Evolutionary conservation across 257 asterid genomes (phyloP).

Genomic region (Thymus mandschuricus): DNA sequence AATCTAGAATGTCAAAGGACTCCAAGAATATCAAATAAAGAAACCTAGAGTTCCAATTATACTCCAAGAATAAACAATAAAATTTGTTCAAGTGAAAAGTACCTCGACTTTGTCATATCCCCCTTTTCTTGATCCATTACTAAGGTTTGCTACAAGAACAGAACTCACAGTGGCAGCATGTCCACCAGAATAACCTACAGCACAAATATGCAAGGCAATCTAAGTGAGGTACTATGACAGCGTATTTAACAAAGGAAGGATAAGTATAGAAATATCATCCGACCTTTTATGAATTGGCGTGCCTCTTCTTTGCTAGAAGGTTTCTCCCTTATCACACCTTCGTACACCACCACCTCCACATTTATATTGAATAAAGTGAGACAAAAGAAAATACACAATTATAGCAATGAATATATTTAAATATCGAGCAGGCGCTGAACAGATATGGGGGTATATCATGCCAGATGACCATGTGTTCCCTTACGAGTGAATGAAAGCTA

Average conservation of each 20-base stretch:
- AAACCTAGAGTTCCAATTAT: neutral
- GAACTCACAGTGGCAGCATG: slow-evolving; percentile 82
- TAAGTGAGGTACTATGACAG: slow-evolving; percentile 18
- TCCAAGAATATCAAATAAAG: neutral
- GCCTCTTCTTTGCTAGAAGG: slow-evolving; percentile 94
- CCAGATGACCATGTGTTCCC: neutral
- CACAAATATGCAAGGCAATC: slow-evolving; percentile 24
- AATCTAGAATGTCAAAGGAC: neutral
- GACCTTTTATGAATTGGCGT: slow-evolving; percentile 78
- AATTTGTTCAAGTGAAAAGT: slow-evolving; percentile 24
- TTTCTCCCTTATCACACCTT: slow-evolving; percentile 88
- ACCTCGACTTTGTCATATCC: slow-evolving; percentile 98
- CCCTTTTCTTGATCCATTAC: slow-evolving; percentile 69
- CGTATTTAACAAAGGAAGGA: slow-evolving; percentile 16
- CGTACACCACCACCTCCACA: slow-evolving; percentile 96
- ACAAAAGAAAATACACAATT: slow-evolving; percentile 22
- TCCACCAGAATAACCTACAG: slow-evolving; percentile 78
- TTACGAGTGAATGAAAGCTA: slow-evolving; percentile 6
- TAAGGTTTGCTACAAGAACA: slow-evolving; percentile 81
- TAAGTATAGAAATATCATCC: slow-evolving; percentile 17
- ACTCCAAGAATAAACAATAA: neutral
- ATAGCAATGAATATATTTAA: slow-evolving; percentile 3
- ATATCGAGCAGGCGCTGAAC: slow-evolving; percentile 14
- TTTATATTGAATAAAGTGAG: slow-evolving; percentile 48
- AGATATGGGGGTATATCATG: neutral